phyloP scores from a whole-genome alignment of 345 rosid genomes.

The Garcia nutans region DNA sequence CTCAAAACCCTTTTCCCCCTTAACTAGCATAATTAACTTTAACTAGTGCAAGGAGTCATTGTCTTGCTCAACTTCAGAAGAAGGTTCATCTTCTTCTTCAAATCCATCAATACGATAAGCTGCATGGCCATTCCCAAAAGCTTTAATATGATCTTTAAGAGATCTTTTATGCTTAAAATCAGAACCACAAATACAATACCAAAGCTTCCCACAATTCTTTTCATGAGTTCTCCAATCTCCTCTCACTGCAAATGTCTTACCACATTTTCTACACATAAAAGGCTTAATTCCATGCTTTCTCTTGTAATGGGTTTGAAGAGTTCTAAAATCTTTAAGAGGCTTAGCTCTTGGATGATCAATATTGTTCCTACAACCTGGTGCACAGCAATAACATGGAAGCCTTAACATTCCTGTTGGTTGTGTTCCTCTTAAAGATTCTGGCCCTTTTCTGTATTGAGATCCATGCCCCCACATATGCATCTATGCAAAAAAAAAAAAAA shows the following conservation, averaged over 20 bases:
- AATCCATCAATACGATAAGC: conserved; percentile 49
- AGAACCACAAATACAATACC: conserved; percentile 62
- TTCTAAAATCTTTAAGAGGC: conserved; percentile 69
- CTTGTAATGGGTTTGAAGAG: conserved; percentile 75
- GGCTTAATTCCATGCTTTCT: conserved; percentile 71
- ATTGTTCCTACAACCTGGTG: conserved; percentile 65
- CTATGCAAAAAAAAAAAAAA: conserved; percentile 19
- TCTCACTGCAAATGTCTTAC: conserved; percentile 62
- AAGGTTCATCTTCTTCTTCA: conserved; percentile 59
- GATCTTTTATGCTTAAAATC: conserved; percentile 68
- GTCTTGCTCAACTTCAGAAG: conserved; percentile 58
- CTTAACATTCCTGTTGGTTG: conserved; percentile 70
- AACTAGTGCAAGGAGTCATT: conserved; percentile 22
- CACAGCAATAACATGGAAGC: conserved; percentile 71
- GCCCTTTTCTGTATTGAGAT: conserved; percentile 59
- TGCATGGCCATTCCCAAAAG: conserved; percentile 55
- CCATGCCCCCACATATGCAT: conserved; percentile 76
- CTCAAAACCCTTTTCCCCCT: neutral
- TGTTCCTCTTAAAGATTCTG: conserved; percentile 64
- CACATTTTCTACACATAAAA: conserved; percentile 73
- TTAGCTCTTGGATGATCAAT: conserved; percentile 68
- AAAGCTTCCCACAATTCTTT: conserved; percentile 67
- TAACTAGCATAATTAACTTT: neutral
- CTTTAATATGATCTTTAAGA: conserved; percentile 57
- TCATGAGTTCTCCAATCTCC: conserved; percentile 82